Evolutionary conservation across 2,329 filamentous ascomycete species (phyloP), one percentile per base, ranked within the genome.

Genomic region (Septoria petroselini): DNA sequence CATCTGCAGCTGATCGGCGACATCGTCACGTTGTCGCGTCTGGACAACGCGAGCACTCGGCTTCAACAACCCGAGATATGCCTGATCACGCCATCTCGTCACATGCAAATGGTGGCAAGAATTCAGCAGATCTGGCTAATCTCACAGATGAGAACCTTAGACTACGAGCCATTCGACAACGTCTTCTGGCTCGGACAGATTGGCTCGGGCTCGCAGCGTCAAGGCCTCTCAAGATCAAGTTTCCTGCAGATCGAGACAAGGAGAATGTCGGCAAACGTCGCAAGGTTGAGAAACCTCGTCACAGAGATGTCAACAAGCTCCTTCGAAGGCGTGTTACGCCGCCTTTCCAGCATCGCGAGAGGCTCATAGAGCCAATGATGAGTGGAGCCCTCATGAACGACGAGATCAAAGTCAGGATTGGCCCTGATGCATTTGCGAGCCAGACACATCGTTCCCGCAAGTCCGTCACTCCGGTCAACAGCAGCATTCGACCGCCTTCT

Each of bases 171-270:
- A 27, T 14, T 21, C 60, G 62, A 12, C 45, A 53, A 4, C 54
- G 55, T 9, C 56, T 67, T 4, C 58, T 65, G 18, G 52, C 57
- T 21, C 63, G 54, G n/a, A 41, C 35, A 29, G 64, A 68, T 50
- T 68, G 65, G 65, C 57, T 68, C 25, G 58, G 59, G 9, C 54
- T 68, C n/a, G 51, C 55, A 38, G 47, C 56, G 14, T 55, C 53
- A 1, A 57, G 57, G 25, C 64, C 65, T 9, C 27, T 63, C 12
- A 55, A 57, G 15, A 53, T 65, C n/a, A 51, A 51, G 3, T 65
- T 62, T 35, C 41, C 59, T 12, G 48, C 53, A 2, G 29, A 48
- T 3, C 40, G 39, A 3, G 63, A 62, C 5, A 54, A 50, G 31
- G 57, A 61, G 12, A 49, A 46, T 14, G 50, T 68, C n/a, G 64